Conservation (phyloP, 2,329 filamentous ascomycete species). For the Lecanoromycetidae sp. region DNA sequence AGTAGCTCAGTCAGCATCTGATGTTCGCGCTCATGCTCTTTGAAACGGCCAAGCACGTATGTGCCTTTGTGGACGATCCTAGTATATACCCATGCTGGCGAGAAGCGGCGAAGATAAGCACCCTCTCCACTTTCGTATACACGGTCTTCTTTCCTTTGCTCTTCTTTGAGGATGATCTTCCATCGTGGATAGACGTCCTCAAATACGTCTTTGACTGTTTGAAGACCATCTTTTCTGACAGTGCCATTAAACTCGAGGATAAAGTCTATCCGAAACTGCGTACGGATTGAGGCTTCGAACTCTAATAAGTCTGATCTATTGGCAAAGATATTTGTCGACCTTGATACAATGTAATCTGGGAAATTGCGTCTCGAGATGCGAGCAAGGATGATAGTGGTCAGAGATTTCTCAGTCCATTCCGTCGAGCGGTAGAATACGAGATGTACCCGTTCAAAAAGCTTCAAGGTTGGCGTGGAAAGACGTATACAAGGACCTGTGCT, state of each 20-base stretch:
- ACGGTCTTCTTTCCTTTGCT: constrained; percentile 62
- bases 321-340: constrained; percentile 77
- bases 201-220: constrained; percentile 58
- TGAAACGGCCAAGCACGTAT: constrained; percentile 66
- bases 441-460: constrained; percentile 86
- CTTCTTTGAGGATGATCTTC: constrained; percentile 58
- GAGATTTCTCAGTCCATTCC: constrained; percentile 92
- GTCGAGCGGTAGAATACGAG: constrained; percentile 92
- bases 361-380: constrained; percentile 82
- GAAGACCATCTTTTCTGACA: constrained; percentile 51
- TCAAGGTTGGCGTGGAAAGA: constrained; percentile 58
- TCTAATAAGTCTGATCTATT: constrained; percentile 66
- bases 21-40: constrained; percentile 68
- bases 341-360: constrained; percentile 77
- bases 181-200: constrained; percentile 70
- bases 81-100: constrained; percentile 85
- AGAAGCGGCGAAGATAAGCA: constrained; percentile 78
- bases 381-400: constrained; percentile 87
- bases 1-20: constrained; percentile 62
- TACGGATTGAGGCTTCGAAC: constrained; percentile 74
- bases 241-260: constrained; percentile 69
- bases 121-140: constrained; percentile 75
- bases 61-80: constrained; percentile 82
- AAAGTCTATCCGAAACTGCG: constrained; percentile 69
- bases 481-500: constrained; percentile 75